Base-by-base conservation (phyloP, 2,329 filamentous ascomycete species). In the Lomentospora prolificans region DNA sequence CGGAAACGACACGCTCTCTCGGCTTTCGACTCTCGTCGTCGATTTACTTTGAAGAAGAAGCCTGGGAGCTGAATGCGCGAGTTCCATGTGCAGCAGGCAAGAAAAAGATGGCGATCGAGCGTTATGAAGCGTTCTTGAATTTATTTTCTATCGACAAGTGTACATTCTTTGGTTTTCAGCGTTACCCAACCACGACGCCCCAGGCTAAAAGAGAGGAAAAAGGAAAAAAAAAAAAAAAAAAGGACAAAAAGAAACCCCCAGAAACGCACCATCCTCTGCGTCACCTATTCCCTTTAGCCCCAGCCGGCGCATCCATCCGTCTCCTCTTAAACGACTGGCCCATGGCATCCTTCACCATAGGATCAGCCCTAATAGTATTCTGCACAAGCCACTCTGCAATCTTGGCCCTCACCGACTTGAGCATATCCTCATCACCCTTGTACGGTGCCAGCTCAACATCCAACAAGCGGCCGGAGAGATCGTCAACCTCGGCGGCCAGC, bases 381-480 rank as follows among this genome's bases (percentile, higher is more conserved):
- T 95, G 84, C 53, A 96, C 84, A 62, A 97, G 74, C 79, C 90
- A 95, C 64, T 94, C 89, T 70, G 85, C 87, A 71, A 96, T 80
- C 63, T 86, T 87, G 2, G 33, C 48, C 54, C 48, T 56, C 30
- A 56, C 33, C 7, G 19, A 22, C 12, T 17, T 19, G 19, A 56
- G 28, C 64, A 95, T 71, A 58, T 82, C 82, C 50, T 78, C 72
- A 64, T 95, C 86, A n/a, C 84, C 85, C 53, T 77, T 81, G 69
- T 90, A 96, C 0, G 92, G 92, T 54, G 84, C 83, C 68, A 91
- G 79, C 64, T 95, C 90, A 67, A 95, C 75, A 50, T 86, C 84
- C 66, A 96, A 72, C 58, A 95, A 69, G 55, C 86, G 77, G 5
- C 74, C 72, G 0, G 86, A 78, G 65, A 96, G 90, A n/a, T 72